phyloP scores from a whole-genome alignment of 1,139 yeast species.

The Kodamaea anthophila region DNA sequence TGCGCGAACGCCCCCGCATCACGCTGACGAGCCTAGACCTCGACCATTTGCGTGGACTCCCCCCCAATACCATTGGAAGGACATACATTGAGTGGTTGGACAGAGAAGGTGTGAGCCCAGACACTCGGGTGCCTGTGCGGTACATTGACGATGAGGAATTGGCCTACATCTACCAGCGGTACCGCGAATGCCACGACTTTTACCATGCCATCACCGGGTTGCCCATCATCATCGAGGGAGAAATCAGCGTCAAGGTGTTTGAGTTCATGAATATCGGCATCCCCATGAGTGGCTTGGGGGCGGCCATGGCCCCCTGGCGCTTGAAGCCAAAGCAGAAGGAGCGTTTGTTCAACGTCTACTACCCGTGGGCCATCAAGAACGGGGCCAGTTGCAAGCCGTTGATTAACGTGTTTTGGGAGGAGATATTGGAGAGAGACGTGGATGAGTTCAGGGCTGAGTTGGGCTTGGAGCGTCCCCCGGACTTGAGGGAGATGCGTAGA shows the following conservation, averaged over 20 bases:
- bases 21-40: conserved; percentile 67
- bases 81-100: conserved; percentile 79
- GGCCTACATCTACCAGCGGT: conserved; percentile 86
- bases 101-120: conserved; percentile 87
- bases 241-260: conserved; percentile 84
- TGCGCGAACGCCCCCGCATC: conserved; percentile 77
- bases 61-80: conserved; percentile 71
- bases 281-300: conserved; percentile 95
- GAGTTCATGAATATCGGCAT: conserved; percentile 91
- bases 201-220: conserved; percentile 89
- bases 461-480: conserved; percentile 71
- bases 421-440: conserved; percentile 65
- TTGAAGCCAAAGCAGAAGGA: conserved; percentile 47
- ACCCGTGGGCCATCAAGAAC: conserved; percentile 84
- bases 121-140: conserved; percentile 81
- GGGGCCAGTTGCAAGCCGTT: conserved; percentile 73
- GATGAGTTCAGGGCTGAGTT: conserved; percentile 66
- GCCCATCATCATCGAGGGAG: conserved; percentile 93
- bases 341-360: conserved; percentile 57
- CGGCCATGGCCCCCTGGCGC: conserved; percentile 75
- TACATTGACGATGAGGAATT: conserved; percentile 86
- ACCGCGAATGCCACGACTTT: conserved; percentile 95
- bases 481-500: conserved; percentile 60
- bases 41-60: conserved; percentile 52
- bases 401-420: conserved; percentile 92